Base-by-base conservation (phyloP, 1,284 basidiomycete species). In the Leccinum subspadiceum region DNA sequence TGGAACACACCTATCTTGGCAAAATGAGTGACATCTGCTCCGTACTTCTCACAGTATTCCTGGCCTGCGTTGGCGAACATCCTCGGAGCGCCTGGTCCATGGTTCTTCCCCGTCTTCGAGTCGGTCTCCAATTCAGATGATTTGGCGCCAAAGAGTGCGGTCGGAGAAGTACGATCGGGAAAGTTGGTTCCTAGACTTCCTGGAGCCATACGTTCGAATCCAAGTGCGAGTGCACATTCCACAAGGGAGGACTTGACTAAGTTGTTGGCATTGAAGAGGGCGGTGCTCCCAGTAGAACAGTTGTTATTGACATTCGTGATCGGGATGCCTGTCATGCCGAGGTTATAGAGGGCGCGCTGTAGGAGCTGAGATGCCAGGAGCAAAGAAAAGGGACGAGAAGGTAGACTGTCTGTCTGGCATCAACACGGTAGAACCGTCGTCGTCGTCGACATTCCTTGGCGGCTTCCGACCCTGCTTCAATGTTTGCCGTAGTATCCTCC, bases 231-330 rank as follows among this genome's bases (percentile, higher is more conserved):
- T 1, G 87, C 81, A 70, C 92, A 94, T 59, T 93, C 88, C 3
- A 80, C 86, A 61, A 87, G 81, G 9, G 89, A 89, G 24, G 81
- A 83, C 67, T 86, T 89, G 51, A 93, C 83, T 22, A 82, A 79
- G 41, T 82, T 84, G 66, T 86, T 87, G 3, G 87, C 89, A 46
- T 88, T 81, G 69, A 83, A 89, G 15, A 93, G 78, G 3, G 91
- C 91, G 0, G 89, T 84, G 54, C 86, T 88, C 2, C 90, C 90
- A 0, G 90, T 92, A 1, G 89, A 87, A 66, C 91, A 92, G 70
- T 92, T 92, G 75, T 93, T 93, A 77, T 92, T 93, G 55, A 93
- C 90, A 67, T 94, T 94, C 56, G 90, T 83, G 67, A 95, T 89
- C 1, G 93, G 93, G 62, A 95, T 94, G 26, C 84, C 82, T 4